Conservation (phyloP, 176 grass and related monocot genomes). For the Themeda triandra region DNA sequence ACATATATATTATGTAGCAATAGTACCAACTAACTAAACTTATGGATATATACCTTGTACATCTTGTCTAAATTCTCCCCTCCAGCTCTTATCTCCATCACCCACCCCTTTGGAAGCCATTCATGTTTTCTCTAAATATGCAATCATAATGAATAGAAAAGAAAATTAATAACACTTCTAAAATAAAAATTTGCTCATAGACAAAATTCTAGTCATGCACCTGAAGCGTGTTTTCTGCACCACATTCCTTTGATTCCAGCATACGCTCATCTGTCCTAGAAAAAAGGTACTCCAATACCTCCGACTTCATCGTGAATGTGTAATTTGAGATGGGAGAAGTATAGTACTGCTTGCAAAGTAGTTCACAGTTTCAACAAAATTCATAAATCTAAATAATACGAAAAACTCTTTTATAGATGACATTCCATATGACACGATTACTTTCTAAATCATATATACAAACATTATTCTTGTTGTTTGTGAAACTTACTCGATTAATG, state of each 20-base stretch:
- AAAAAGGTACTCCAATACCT: constrained; percentile 35
- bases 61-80: constrained; percentile 39
- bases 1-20: background rate
- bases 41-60: constrained; percentile 32
- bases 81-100: constrained; percentile 39
- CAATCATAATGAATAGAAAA: background rate
- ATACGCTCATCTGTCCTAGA: constrained; percentile 23
- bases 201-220: background rate
- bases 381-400: background rate
- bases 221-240: background rate
- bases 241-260: background rate
- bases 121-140: background rate
- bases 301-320: constrained; percentile 21
- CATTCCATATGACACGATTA: background rate
- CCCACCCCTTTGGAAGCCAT: constrained; percentile 47
- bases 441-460: background rate
- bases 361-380: background rate
- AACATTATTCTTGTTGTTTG: background rate
- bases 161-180: background rate
- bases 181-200: background rate
- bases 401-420: background rate
- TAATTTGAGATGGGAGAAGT: constrained; percentile 29
- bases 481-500: constrained; percentile 24
- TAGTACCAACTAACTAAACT: background rate
- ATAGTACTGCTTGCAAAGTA: constrained; percentile 30